Conservation (phyloP, 2,329 filamentous ascomycete species). For the Nigrospora sphaerica region DNA sequence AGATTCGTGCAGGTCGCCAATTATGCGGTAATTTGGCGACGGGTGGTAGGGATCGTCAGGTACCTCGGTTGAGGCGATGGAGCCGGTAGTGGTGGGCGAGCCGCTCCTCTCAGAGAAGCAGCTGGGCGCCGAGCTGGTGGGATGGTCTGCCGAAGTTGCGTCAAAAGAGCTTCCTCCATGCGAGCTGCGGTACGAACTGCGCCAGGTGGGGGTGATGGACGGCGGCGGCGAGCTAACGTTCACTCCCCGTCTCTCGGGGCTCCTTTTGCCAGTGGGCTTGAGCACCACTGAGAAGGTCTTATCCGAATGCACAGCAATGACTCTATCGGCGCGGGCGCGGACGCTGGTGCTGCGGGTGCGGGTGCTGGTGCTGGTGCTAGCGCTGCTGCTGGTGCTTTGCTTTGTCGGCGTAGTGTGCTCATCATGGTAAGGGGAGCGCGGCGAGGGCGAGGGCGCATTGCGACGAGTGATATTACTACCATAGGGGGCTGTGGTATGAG, state of each 20-base stretch:
- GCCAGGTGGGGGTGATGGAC: conserved; percentile 33
- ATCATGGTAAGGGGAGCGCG: conserved; percentile 13
- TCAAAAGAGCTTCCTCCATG: conserved; percentile 42
- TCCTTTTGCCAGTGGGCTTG: conserved; percentile 13
- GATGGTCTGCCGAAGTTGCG: conserved; percentile 37
- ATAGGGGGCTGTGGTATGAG: conserved; percentile 28
- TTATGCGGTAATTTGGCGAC: conserved; percentile 47
- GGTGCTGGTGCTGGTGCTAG: conserved; percentile 8
- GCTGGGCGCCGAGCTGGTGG: conserved; percentile 40
- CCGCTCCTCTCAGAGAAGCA: conserved; percentile 37
- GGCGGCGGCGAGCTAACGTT: conserved; percentile 34
- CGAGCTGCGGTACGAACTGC: conserved; percentile 31
- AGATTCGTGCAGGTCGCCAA: conserved; percentile 49
- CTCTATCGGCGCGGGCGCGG: conserved; percentile 31
- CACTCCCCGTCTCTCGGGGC: conserved; percentile 16
- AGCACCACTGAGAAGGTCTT: conserved; percentile 50
- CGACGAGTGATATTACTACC: conserved; percentile 28
- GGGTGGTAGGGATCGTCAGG: conserved; percentile 25
- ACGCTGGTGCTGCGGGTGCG: conserved; percentile 16
- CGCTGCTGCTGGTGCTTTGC: conserved; percentile 6
- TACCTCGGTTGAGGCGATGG: conserved; percentile 24
- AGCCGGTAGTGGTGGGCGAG: conserved; percentile 24
- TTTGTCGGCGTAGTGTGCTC: conserved; percentile 12
- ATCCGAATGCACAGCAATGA: conserved; percentile 46
- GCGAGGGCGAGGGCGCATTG: conserved; percentile 26